Base-by-base conservation (phyloP, 208 protist species). In the Trypanosoma lewisi region DNA sequence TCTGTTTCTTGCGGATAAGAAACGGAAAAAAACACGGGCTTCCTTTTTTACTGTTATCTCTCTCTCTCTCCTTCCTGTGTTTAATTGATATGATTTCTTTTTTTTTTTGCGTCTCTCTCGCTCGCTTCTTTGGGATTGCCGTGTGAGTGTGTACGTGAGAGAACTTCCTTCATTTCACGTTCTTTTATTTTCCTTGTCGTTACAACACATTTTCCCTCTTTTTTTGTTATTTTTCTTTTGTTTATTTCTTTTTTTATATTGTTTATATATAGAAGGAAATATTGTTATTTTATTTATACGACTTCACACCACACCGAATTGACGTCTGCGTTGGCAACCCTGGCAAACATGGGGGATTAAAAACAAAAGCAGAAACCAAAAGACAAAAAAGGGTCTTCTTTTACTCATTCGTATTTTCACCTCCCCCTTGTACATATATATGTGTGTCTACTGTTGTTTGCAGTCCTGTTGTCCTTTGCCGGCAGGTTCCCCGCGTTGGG, bases 361-460 rank as follows among this genome's bases (percentile, higher is more conserved):
- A 8, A 11, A 44, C 39, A 44, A 44, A 11, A 12, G n/a, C 39
- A 8, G 8, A 44, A 44, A 44, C 2, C 2, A 44, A 12, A 2
- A 44, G n/a, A 2, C 12, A 44, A 8, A 12, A 44, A 44, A 44
- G 7, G 39, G 12, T n/a, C 39, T n/a, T 21, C 23, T 21, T n/a
- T 19, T 9, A 7, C 17, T 47, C 17, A 1, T 3, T 23, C 23
- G 23, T 1, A 12, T 14, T 8, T n/a, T n/a, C n/a, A 7, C 14
- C 37, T 42, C 14, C 37, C 11, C 14, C 7, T 42, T 14, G 37
- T 14, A 42, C 7, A 7, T 14, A 17, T 14, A 14, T 30, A 14
- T 2, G 1, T 34, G 27, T 9, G 21, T 2, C 52, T 85, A 91
- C 71, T 91, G 85, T 59, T 91, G 81, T 62, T 88, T 83, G 85